Evolutionary conservation across 257 asterid species (phyloP).

Genomic region (Solanum corneliomulleri): DNA sequence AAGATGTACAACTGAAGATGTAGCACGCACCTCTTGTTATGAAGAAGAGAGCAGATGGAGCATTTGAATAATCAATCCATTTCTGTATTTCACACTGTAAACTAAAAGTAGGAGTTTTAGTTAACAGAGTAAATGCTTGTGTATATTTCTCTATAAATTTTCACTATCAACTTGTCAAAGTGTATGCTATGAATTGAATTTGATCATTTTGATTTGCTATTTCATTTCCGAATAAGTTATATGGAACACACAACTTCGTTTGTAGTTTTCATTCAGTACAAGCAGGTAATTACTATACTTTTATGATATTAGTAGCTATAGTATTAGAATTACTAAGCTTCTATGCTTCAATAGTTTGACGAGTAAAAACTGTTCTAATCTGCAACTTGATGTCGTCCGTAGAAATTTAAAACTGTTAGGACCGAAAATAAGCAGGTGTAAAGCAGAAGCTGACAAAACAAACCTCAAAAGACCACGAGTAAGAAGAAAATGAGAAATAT

Average conservation of each 20-base stretch:
- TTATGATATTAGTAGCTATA: no score
- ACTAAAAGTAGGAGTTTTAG: not conserved
- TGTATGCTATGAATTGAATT: not conserved
- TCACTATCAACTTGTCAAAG: not conserved
- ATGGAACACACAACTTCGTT: not conserved
- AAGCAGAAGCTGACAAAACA: no score
- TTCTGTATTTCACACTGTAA: not conserved
- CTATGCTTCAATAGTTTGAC: no score
- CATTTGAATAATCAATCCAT: slow-evolving; percentile 3
- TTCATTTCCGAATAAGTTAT: not conserved
- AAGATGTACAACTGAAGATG: not conserved
- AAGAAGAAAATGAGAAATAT: no score
- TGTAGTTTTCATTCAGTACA: not conserved
- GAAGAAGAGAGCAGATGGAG: slow-evolving; percentile 19
- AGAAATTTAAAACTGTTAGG: not conserved
- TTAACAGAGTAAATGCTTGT: not conserved
- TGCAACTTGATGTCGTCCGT: not conserved
- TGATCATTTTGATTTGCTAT: not conserved
- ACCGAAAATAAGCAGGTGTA: no score
- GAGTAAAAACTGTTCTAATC: no score
- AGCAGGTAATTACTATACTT: not conserved
- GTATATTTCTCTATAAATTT: not conserved
- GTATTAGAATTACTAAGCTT: no score
- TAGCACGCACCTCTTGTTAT: not conserved
- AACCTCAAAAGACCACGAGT: no score